Evolutionary conservation across 2,329 filamentous ascomycete species (phyloP).

Genomic region (Periconia macrospinosa): DNA sequence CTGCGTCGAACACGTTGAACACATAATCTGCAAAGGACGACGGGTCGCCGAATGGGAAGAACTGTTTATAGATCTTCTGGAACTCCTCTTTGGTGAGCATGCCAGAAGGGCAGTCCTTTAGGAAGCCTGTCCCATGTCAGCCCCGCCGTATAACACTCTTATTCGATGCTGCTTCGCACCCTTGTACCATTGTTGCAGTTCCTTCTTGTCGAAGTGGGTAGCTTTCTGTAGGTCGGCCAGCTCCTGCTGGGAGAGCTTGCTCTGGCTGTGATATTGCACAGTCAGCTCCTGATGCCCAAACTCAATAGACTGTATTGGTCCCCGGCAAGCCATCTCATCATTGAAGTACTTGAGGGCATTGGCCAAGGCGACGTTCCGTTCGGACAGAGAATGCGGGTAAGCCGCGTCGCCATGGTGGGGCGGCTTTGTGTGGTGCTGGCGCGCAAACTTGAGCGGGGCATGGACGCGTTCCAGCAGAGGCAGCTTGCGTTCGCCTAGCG

Average conservation of each 20-base stretch:
- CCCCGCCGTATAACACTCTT: not conserved
- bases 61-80: conserved; percentile 99
- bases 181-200: conserved; percentile 99
- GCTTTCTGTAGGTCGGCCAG: conserved; percentile 93
- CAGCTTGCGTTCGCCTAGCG: conserved; percentile 18
- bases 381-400: conserved; percentile 27
- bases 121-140: conserved; percentile 68
- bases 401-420: conserved; percentile 27
- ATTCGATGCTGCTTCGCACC: conserved; percentile 59
- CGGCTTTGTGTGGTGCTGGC: conserved; percentile 22
- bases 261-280: conserved; percentile 68
- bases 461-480: conserved; percentile 26
- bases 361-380: conserved; percentile 26
- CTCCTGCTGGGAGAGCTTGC: conserved; percentile 96
- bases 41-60: conserved; percentile 98
- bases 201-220: conserved; percentile 99
- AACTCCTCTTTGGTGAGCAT: conserved; percentile 98
- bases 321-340: conserved; percentile 24
- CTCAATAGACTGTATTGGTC: conserved; percentile 23
- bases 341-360: conserved; percentile 27
- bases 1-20: conserved; percentile 98
- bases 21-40: conserved; percentile 98
- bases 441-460: conserved; percentile 35
- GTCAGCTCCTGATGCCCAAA: conserved; percentile 37
- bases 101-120: conserved; percentile 96